Conservation (phyloP, 2,329 filamentous ascomycete genomes). For the Xylariaceae sp. region DNA sequence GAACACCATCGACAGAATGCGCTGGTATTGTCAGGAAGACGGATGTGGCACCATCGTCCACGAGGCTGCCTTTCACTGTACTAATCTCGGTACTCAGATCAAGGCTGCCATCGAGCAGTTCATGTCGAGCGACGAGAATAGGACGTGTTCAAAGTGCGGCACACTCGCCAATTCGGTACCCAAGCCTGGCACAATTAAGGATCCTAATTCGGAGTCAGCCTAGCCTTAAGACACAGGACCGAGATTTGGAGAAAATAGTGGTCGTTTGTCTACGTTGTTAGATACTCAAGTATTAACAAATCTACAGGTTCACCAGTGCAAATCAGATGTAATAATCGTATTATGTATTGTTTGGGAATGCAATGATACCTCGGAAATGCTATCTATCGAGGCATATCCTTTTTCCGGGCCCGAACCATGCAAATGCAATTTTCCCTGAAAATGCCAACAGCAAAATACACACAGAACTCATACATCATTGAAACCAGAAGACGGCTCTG, state of each 20-base stretch:
- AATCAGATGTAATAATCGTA: too few relatives aligned
- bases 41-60: constrained; percentile 70
- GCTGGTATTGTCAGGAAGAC: constrained; percentile 77
- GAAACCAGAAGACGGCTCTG: not conserved
- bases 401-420: constrained; percentile 7
- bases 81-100: constrained; percentile 89
- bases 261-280: too few relatives aligned
- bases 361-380: too few relatives aligned
- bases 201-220: constrained; percentile 53
- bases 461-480: not conserved
- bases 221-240: not conserved
- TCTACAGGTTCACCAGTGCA: too few relatives aligned
- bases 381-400: not conserved
- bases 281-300: too few relatives aligned
- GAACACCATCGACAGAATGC: constrained; percentile 70
- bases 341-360: too few relatives aligned
- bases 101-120: constrained; percentile 87
- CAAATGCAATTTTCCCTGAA: constrained; percentile 7
- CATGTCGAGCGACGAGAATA: constrained; percentile 58
- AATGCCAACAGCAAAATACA: constrained; percentile 1
- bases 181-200: constrained; percentile 54
- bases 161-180: constrained; percentile 70
- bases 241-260: not conserved
- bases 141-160: constrained; percentile 77
- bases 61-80: constrained; percentile 84